A percentile compares a stretch with the other conserved stretches of the same genome.
Conservation (phyloP, 2,329 filamentous ascomycete genomes). For the Claviceps spartinae region DNA sequence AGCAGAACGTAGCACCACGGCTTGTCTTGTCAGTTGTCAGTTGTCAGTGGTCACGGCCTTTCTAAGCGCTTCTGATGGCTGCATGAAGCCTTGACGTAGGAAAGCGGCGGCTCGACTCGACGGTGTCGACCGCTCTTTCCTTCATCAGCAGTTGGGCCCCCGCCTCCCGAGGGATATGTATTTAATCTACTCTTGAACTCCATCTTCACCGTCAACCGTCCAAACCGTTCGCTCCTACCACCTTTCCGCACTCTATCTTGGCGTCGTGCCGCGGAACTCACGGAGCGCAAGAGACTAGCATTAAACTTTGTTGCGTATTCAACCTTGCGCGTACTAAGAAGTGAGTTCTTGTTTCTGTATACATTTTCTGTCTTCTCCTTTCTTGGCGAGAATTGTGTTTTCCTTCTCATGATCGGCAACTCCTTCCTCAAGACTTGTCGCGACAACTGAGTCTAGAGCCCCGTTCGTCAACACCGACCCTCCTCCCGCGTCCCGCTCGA, state of each 20-base stretch:
- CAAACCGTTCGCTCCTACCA: neutral
- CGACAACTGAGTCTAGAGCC: too few relatives aligned
- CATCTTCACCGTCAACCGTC: too few relatives aligned
- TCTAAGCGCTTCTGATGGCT: neutral
- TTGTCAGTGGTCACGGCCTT: neutral
- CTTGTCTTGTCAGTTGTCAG: neutral
- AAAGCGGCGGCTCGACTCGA: neutral
- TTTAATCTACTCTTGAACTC: neutral
- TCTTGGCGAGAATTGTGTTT: too few relatives aligned
- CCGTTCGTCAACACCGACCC: too few relatives aligned
- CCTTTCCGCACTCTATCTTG: neutral
- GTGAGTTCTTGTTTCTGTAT: too few relatives aligned
- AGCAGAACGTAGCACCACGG: constrained; percentile 5
- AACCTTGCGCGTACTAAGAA: too few relatives aligned
- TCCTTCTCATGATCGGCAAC: too few relatives aligned
- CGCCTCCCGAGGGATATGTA: neutral
- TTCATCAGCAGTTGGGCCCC: neutral
- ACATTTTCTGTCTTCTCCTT: too few relatives aligned
- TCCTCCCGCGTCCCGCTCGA: neutral
- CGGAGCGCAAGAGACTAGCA: too few relatives aligned
- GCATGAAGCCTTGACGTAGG: neutral
- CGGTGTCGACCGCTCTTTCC: constrained; percentile 1
- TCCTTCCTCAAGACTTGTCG: too few relatives aligned
- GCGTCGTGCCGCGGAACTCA: neutral
- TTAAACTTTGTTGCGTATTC: too few relatives aligned